These are phyloP conservation scores for Sphagnum magellanicum DNA, from an alignment of 228 moss, liverwort and hornwort species.

Conservation along the genomic window DNA sequence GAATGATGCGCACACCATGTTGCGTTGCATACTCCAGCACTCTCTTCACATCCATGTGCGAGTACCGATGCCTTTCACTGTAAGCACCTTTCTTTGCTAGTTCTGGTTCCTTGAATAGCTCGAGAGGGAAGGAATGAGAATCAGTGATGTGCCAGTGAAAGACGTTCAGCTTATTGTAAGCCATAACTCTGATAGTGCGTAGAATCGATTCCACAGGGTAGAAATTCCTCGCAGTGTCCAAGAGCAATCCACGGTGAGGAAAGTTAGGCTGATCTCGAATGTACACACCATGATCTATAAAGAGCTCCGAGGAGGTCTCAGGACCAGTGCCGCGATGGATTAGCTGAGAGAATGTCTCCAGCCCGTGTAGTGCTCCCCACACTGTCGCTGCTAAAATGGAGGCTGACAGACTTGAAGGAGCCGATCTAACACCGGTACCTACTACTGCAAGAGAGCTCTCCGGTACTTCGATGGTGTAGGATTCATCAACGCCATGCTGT, in stretches of 20 bases:
- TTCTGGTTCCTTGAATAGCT: conserved; percentile 53
- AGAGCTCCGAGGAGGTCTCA: conserved; percentile 9
- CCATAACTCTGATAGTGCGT: conserved; percentile 62
- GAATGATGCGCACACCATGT: conserved; percentile 59
- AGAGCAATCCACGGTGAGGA: conserved; percentile 61
- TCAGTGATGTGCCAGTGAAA: conserved; percentile 82
- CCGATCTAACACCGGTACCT: conserved; percentile 1
- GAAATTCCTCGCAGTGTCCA: conserved; percentile 70
- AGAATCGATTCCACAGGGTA: conserved; percentile 49
- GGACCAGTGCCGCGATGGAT: conserved; percentile 18
- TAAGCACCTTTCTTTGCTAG: conserved; percentile 51
- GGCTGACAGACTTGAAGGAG: conserved; percentile 11
- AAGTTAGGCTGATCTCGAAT: conserved; percentile 46
- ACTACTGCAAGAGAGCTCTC: neutral
- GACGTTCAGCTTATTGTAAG: conserved; percentile 78
- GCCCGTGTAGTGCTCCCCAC: conserved; percentile 78
- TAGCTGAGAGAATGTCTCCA: conserved; percentile 86
- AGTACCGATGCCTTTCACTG: conserved; percentile 41
- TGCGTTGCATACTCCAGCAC: conserved; percentile 38
- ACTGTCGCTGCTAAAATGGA: conserved; percentile 41
- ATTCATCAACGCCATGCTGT: conserved; percentile 73
- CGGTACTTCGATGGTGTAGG: conserved; percentile 39
- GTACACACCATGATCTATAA: conserved; percentile 32
- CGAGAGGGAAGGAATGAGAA: conserved; percentile 75
- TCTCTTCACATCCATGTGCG: conserved; percentile 24